Evolutionary conservation across 129 eudicot genomes (phyloP).

Genomic region (Logfia minima): DNA sequence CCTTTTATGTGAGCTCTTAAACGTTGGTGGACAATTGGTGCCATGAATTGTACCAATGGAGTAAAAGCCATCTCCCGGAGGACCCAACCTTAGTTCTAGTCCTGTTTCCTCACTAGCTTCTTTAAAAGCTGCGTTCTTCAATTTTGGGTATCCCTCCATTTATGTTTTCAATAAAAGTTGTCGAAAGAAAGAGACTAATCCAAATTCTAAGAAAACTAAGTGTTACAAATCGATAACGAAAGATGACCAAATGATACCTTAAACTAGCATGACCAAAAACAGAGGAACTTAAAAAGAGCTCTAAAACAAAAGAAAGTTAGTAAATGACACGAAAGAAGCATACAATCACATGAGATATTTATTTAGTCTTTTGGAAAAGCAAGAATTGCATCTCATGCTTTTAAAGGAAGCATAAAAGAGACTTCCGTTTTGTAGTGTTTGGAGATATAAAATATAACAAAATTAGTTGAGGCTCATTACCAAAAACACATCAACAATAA

Average conservation of each 20-base stretch:
- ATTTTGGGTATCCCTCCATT: conserved; percentile 37
- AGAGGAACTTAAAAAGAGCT: conserved; percentile 21
- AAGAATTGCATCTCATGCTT: conserved; percentile 38
- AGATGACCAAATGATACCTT: conserved; percentile 16
- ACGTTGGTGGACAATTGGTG: conserved; percentile 29
- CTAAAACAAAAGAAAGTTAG: conserved; percentile 20
- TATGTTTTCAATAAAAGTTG: neutral
- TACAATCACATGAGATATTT: conserved; percentile 41
- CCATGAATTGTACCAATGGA: conserved; percentile 20
- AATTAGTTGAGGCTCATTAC: neutral
- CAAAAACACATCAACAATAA: neutral
- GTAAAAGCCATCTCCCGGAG: conserved; percentile 50
- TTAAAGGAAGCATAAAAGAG: conserved; percentile 41
- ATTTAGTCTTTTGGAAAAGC: conserved; percentile 40
- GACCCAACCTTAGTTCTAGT: conserved; percentile 63
- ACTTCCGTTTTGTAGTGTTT: conserved; percentile 26
- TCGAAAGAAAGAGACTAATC: neutral
- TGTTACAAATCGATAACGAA: neutral
- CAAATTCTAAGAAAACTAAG: neutral
- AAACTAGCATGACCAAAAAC: neutral
- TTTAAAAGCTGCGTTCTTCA: conserved; percentile 27
- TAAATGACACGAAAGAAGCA: conserved; percentile 31
- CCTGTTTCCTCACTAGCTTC: conserved; percentile 44
- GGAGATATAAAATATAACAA: conserved; percentile 25
- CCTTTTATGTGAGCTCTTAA: conserved; percentile 56